phyloP scores from a whole-genome alignment of 2,329 filamentous ascomycete genomes.

The Septoria linicola region DNA sequence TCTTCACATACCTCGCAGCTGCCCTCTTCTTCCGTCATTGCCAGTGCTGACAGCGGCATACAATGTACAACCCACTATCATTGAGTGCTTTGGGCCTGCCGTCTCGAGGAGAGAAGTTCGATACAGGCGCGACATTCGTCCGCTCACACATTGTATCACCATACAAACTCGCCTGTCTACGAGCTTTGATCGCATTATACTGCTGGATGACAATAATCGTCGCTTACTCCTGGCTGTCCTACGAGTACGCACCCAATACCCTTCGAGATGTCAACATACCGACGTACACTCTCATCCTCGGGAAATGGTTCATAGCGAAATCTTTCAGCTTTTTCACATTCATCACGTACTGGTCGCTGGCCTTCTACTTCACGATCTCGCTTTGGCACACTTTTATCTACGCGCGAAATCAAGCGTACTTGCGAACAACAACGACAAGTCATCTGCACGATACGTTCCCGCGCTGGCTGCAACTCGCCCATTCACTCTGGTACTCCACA shows the following conservation, averaged over 20 bases:
- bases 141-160: conserved; percentile 18
- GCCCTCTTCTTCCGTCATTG: neutral
- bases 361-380: conserved; percentile 20
- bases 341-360: conserved; percentile 20
- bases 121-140: conserved; percentile 8
- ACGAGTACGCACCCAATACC: conserved; percentile 7
- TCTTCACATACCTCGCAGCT: neutral
- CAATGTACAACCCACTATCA: conserved; percentile 11
- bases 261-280: conserved; percentile 17
- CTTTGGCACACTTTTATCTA: conserved; percentile 19
- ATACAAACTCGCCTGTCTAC: conserved; percentile 2
- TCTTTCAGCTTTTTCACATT: conserved; percentile 25
- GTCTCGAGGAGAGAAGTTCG: conserved; percentile 6
- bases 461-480: conserved; percentile 7
- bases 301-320: conserved; percentile 14
- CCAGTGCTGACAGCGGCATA: no score
- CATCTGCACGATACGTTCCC: conserved; percentile 12
- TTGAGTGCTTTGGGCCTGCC: conserved; percentile 3
- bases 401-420: neutral
- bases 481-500: conserved; percentile 14
- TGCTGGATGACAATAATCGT: conserved; percentile 22
- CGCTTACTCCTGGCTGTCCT: conserved; percentile 19
- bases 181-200: conserved; percentile 17
- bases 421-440: neutral
- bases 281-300: conserved; percentile 13